These are phyloP conservation scores for Schizosaccharomyces lindneri DNA, from an alignment of 805 yeast species.

Conservation along the genomic window DNA sequence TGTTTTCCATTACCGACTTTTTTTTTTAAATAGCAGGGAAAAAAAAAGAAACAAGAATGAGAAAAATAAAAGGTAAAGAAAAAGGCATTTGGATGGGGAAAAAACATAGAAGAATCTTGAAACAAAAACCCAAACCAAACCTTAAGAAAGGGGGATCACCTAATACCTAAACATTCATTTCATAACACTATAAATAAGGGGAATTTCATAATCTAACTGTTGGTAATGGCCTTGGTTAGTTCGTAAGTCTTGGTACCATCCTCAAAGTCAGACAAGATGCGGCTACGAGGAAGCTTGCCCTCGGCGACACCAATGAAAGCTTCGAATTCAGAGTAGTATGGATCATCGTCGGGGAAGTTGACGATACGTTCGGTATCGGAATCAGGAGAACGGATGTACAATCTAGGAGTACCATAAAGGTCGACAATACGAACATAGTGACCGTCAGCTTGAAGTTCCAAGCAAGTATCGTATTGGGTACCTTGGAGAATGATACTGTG, in stretches of 20 bases:
- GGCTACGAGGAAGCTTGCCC: not conserved
- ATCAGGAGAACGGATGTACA: conserved; percentile 10
- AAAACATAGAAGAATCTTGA: too few relatives aligned
- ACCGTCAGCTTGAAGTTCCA: conserved; percentile 8
- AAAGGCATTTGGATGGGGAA: too few relatives aligned
- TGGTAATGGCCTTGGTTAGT: conserved; percentile 1
- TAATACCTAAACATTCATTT: too few relatives aligned
- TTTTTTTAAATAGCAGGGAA: too few relatives aligned
- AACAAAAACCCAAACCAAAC: too few relatives aligned
- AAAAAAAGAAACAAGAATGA: too few relatives aligned
- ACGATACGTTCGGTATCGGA: conserved; percentile 21
- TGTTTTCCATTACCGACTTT: too few relatives aligned
- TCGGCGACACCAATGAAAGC: not conserved
- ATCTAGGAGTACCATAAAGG: conserved; percentile 7
- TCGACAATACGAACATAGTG: conserved; percentile 8
- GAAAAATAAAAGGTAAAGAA: too few relatives aligned
- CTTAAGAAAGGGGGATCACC: too few relatives aligned
- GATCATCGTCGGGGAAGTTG: conserved; percentile 3
- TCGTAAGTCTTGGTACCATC: conserved; percentile 3
- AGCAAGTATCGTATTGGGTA: conserved; percentile 6
- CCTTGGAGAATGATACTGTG: conserved; percentile 8
- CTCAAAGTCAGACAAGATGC: not conserved
- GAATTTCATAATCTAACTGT: not conserved
- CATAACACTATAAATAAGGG: not conserved
- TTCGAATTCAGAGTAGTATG: conserved; percentile 1